Evolutionary conservation across 2,329 filamentous ascomycete genomes (phyloP), one percentile per base, ranked within the genome.

Genomic region (Scedosporium apiospermum): DNA sequence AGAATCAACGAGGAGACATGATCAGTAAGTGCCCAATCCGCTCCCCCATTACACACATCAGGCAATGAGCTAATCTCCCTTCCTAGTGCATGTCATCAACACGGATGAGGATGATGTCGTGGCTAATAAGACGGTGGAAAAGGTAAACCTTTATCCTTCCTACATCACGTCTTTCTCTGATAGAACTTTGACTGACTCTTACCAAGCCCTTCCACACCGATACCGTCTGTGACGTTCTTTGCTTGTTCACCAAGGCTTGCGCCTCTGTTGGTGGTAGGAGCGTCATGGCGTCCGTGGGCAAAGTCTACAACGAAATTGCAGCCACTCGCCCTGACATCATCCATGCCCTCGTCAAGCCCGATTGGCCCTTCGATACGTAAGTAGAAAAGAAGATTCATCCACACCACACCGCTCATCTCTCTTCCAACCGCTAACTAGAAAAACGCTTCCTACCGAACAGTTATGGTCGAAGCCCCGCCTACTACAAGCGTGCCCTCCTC

Each of bases 161-260:
- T 83, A n/a, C 7, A 34, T 18, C 23, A 4, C 14, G 30, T 53
- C 42, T 6, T 87, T 65, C 23, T n/a, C 16, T 16, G 2, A 38
- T 14, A 42, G n/a, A 7, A 7, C 38, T 12, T 16, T 1, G 55
- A 41, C 16, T 27, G 34, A 46, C 18, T 2, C 65, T 70, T 7
- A 83, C 82, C 66, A 82, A 82, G 71, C 76, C 78, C 12, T 86
- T 86, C 66, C 85, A 87, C 68, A 86, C 82, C 0, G 83, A 87
- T 67, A 61, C 62, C 6, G 69, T 69, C 1, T 78, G 82, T 7
- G 83, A 87, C 65, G 75, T 86, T 3, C 75, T 87, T 3, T 80
- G 79, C 2, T 71, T 87, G 12, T 78, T 83, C 51, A 78, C 78
- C 0, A 75, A 84, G n/a, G 76, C 77, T n/a, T 79, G 83, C 0